Evolutionary conservation across 2,329 filamentous ascomycete genomes (phyloP), one percentile per base, ranked within the genome.

Genomic region (Chaetothyriales sp.): DNA sequence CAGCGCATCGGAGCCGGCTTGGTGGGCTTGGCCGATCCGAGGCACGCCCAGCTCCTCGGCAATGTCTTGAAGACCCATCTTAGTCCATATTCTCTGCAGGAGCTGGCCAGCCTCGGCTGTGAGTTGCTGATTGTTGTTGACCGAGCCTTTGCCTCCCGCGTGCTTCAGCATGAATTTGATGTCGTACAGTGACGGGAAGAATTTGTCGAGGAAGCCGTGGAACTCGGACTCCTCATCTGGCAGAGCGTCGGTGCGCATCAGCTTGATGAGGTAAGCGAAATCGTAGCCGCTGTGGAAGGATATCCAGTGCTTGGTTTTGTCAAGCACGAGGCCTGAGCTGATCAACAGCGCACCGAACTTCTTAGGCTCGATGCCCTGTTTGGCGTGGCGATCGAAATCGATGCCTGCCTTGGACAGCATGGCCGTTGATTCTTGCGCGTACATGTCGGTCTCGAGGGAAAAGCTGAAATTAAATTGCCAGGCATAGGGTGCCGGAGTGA

Each of bases 391-490:
- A 50, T 79, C 76, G 59, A 98, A 95, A 67, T 97, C 88, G 56
- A 95, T 89, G n/a, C 92, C 92, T 1, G 88, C 87, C 62, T 87
- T 84, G 61, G 88, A 83, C 18, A 97, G 77, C 61, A 94, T 88
- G 58, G 92, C 85, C 60, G 95, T 95, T 15, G 89, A 95, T 53
- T 89, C 85, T 65, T 95, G 85, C 57, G 94, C 92, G 70, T 94
- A 97, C 92, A 98, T 98, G 70, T 98, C 92, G 43, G 90, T 82
- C 60, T 92, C 86, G 8, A 95, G 76, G 1, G 88, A 92, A 69
- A 97, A 98, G 62, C 89, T 85, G 71, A 98, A 98, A 74, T 98
- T 97, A 77, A 98, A 98, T 61, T 95, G 90, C 92, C 92, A 98
- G 18, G 90, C 94, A 65, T 86, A 94, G 15, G 87, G 90, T 54